A percentile compares a stretch with the other conserved stretches of the same genome.
Conservation (phyloP, 2,329 filamentous ascomycete species). For the Grosmannia serpens region DNA sequence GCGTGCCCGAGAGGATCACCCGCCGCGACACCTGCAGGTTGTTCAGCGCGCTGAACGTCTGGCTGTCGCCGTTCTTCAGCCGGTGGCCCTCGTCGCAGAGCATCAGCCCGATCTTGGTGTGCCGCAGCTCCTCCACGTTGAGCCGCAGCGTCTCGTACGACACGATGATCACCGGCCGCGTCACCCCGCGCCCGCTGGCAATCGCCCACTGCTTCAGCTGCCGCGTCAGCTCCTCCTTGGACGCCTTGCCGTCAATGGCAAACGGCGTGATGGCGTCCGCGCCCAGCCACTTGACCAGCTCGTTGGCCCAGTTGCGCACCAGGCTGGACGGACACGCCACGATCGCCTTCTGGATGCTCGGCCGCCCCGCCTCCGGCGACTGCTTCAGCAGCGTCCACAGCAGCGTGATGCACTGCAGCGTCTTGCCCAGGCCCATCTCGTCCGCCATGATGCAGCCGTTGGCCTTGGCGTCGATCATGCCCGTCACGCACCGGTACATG, state of each 20-base stretch:
- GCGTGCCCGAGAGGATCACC: conserved; percentile 91
- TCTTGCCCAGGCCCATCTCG: conserved; percentile 97
- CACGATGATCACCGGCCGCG: conserved; percentile 88
- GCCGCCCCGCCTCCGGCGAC: conserved; percentile 85
- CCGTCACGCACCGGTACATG: conserved; percentile 87
- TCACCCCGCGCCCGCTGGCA: conserved; percentile 76
- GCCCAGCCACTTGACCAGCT: conserved; percentile 92
- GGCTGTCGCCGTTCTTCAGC: conserved; percentile 90
- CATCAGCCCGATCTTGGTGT: conserved; percentile 82
- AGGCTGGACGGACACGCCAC: conserved; percentile 95
- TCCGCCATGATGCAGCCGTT: conserved; percentile 99
- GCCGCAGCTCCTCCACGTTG: conserved; percentile 80
- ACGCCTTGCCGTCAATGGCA: conserved; percentile 90
- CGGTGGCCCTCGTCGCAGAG: conserved; percentile 96
- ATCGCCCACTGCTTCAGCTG: conserved; percentile 95
- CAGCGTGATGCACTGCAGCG: conserved; percentile 88
- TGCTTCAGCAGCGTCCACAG: conserved; percentile 97
- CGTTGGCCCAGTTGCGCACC: conserved; percentile 96
- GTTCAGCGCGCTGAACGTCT: conserved; percentile 87
- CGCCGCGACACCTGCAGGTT: conserved; percentile 79
- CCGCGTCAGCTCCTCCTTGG: conserved; percentile 81
- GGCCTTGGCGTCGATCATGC: conserved; percentile 86
- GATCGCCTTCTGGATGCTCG: conserved; percentile 90
- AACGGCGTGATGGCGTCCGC: conserved; percentile 85
- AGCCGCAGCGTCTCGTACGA: conserved; percentile 93